Conservation (phyloP, 306 rosid genomes). For the Inga laurina region DNA sequence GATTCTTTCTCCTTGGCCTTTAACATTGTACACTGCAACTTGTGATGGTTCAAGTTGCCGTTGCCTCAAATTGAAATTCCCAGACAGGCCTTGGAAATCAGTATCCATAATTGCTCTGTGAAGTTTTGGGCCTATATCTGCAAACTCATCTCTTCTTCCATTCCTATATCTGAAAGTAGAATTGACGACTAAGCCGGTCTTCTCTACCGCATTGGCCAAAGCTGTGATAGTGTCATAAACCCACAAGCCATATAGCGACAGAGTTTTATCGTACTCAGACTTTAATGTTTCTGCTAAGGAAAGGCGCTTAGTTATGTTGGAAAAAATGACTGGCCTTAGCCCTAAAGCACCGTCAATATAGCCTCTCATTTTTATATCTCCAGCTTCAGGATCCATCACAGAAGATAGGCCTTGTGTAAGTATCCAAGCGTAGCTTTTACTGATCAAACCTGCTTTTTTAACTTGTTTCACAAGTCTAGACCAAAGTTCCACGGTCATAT, state of each 20-base stretch:
- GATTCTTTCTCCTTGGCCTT: slow-evolving; percentile 14
- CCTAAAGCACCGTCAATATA: not conserved
- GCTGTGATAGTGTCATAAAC: not conserved
- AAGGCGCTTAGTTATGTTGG: not conserved
- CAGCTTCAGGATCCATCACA: not conserved
- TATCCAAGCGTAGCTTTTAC: slow-evolving; percentile 33
- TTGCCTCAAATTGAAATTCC: slow-evolving; percentile 25
- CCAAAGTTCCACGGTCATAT: slow-evolving; percentile 33
- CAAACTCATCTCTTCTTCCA: not conserved
- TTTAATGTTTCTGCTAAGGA: not conserved
- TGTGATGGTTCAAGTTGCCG: slow-evolving; percentile 34
- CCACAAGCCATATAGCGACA: not conserved
- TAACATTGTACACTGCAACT: slow-evolving; percentile 38
- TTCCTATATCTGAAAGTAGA: too few species aligned
- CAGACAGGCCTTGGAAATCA: slow-evolving; percentile 30
- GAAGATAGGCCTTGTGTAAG: slow-evolving; percentile 31
- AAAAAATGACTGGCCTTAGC: not conserved
- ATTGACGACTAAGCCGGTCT: not conserved
- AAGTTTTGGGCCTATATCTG: not conserved
- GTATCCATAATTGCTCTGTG: not conserved
- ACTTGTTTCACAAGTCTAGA: slow-evolving; percentile 29
- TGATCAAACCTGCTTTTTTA: slow-evolving; percentile 27
- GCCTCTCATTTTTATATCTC: not conserved
- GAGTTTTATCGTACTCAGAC: not conserved
- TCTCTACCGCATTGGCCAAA: not conserved